Conservation (phyloP, 202 grass and related monocot species). For the Elaeis oleifera region DNA sequence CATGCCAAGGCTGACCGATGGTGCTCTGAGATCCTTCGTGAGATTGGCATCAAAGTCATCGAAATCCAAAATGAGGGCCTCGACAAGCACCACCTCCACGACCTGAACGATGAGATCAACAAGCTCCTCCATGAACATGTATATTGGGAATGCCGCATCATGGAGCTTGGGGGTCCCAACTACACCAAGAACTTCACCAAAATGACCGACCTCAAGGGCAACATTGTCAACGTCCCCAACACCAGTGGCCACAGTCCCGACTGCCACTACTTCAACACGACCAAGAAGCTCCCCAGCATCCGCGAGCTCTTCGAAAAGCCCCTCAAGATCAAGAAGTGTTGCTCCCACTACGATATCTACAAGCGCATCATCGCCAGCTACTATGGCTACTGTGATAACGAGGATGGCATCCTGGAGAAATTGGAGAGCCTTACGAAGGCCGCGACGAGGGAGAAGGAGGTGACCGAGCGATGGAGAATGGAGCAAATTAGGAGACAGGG, state of each 20-base stretch:
- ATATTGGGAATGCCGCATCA: slow-evolving; percentile 87
- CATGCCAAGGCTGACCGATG: slow-evolving; percentile 78
- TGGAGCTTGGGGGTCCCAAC: slow-evolving; percentile 74
- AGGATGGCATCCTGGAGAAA: slow-evolving; percentile 82
- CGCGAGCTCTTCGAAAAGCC: slow-evolving; percentile 95
- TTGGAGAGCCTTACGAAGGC: slow-evolving; percentile 29
- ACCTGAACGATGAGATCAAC: slow-evolving; percentile 99
- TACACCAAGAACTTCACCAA: slow-evolving; percentile 56
- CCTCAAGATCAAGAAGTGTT: slow-evolving; percentile 60
- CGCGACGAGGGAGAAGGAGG: slow-evolving; percentile 36
- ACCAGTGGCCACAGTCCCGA: no score
- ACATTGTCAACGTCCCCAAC: no score
- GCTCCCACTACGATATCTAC: slow-evolving; percentile 82
- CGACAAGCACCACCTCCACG: slow-evolving; percentile 60
- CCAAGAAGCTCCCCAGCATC: slow-evolving; percentile 88
- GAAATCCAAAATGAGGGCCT: slow-evolving; percentile 93
- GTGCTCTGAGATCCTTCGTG: slow-evolving; percentile 89
- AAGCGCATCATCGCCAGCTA: slow-evolving; percentile 82
- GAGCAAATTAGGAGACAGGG: slow-evolving; percentile 35
- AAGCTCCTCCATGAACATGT: slow-evolving; percentile 3
- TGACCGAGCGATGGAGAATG: slow-evolving; percentile 59
- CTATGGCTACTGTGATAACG: slow-evolving; percentile 83
- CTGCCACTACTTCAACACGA: background rate
- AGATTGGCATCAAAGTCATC: slow-evolving; percentile 80
- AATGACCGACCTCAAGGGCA: no score